phyloP scores from a whole-genome alignment of 1,284 basidiomycete genomes.

The Cryptococcus wingfieldii region DNA sequence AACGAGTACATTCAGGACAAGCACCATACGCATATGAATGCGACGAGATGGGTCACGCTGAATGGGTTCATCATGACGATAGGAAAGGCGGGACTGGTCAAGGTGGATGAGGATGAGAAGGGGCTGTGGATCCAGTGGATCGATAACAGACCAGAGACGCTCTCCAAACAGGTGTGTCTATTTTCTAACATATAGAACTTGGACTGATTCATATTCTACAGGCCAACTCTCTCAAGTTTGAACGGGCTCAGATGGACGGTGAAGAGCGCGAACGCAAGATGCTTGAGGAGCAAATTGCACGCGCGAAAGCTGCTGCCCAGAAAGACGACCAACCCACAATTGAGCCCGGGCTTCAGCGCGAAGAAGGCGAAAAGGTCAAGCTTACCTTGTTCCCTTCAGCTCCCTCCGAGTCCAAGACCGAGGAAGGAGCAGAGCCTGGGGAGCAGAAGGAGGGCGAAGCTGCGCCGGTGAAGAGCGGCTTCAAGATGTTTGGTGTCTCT shows the following conservation, averaged over 20 bases:
- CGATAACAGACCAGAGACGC: conserved; percentile 87
- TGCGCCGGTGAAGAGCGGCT: not conserved
- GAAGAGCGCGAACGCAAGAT: conserved; percentile 88
- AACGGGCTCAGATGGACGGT: conserved; percentile 83
- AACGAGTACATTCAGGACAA: conserved; percentile 98
- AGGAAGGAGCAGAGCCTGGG: not conserved
- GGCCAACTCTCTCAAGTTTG: conserved; percentile 87
- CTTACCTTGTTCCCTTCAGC: conserved; percentile 32
- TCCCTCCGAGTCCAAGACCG: conserved; percentile 19
- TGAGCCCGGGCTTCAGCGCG: conserved; percentile 65
- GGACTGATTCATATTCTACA: conserved; percentile 41
- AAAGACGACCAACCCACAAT: conserved; percentile 32
- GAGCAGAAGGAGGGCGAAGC: conserved; percentile 4
- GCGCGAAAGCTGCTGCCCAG: conserved; percentile 54
- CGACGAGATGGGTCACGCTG: conserved; percentile 94
- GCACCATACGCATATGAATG: conserved; percentile 94
- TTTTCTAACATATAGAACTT: not conserved
- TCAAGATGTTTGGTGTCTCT: conserved; percentile 4
- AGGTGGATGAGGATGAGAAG: conserved; percentile 97
- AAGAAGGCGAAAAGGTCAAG: conserved; percentile 53
- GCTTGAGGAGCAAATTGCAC: conserved; percentile 90
- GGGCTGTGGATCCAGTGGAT: conserved; percentile 97
- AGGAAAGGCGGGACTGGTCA: conserved; percentile 77
- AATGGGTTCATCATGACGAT: conserved; percentile 91
- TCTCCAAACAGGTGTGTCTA: conserved; percentile 72